Percentiles rank a stretch among this genome's conserved stretches.
These are phyloP conservation scores for Takakia lepidozioides DNA, from an alignment of 225 moss, liverwort and hornwort species.

Conservation along the genomic window DNA sequence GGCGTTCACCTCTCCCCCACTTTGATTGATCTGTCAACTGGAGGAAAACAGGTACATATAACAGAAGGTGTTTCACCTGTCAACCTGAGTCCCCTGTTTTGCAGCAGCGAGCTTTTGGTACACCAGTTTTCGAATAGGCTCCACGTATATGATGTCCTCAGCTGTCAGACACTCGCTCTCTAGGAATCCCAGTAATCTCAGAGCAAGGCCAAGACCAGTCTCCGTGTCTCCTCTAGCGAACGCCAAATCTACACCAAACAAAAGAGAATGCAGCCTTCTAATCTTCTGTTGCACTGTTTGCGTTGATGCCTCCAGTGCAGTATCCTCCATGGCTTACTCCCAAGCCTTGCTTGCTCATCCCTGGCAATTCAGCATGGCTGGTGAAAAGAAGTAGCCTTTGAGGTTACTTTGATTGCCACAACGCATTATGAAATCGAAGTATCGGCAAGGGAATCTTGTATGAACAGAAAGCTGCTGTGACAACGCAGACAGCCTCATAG, in stretches of 20 bases:
- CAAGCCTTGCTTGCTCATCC: too few species aligned
- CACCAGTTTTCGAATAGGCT: slow-evolving; percentile 55
- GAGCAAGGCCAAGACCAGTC: slow-evolving; percentile 70
- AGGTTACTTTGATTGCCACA: too few species aligned
- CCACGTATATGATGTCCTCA: slow-evolving; percentile 59
- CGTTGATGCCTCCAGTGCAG: slow-evolving; percentile 13
- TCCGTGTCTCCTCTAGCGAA: slow-evolving; percentile 53
- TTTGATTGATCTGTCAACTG: too few species aligned
- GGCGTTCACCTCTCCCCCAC: too few species aligned
- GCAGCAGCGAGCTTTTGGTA: slow-evolving; percentile 49
- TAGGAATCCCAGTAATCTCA: slow-evolving; percentile 84
- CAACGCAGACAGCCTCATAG: too few species aligned
- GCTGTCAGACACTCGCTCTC: slow-evolving; percentile 66
- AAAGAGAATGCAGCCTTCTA: slow-evolving; percentile 72
- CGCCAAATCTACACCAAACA: slow-evolving; percentile 75
- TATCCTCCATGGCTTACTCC: slow-evolving; percentile 27
- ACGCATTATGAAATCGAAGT: too few species aligned
- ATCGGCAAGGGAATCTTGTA: too few species aligned
- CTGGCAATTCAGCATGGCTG: too few species aligned
- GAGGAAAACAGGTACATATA: too few species aligned
- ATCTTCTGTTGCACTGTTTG: slow-evolving; percentile 55
- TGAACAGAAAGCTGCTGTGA: too few species aligned
- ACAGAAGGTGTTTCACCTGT: too few species aligned
- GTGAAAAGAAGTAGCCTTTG: too few species aligned
- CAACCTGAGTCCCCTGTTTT: slow-evolving; percentile 45